phyloP scores from a whole-genome alignment of 352 stramenopile species.

The Thraustochytrium sp. region DNA sequence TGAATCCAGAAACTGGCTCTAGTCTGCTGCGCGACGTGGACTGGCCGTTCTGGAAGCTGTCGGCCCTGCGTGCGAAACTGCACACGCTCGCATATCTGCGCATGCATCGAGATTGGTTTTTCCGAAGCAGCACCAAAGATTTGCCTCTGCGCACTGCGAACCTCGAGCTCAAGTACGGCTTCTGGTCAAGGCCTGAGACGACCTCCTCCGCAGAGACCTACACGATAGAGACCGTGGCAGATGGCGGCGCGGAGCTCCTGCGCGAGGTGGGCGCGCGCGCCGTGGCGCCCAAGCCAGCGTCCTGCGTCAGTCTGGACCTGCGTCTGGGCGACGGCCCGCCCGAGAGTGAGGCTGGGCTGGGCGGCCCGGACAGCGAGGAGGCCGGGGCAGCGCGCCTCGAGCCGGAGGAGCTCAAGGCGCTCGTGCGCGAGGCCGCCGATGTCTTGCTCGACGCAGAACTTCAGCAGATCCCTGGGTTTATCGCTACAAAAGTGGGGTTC shows the following conservation, averaged over 20 bases:
- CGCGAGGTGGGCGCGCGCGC: not conserved
- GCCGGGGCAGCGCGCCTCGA: not conserved
- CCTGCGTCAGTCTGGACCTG: not conserved
- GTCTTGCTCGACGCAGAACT: not conserved
- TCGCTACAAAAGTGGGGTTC: not conserved
- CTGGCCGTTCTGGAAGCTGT: not conserved
- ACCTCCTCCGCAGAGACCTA: not conserved
- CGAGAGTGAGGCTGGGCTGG: not conserved
- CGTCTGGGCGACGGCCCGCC: not conserved
- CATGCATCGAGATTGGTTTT: not conserved
- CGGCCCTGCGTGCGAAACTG: not conserved
- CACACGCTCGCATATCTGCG: not conserved
- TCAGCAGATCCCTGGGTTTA: slow-evolving; percentile 8
- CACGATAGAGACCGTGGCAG: not conserved
- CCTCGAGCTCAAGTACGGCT: not conserved
- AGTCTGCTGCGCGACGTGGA: not conserved
- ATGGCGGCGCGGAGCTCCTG: not conserved
- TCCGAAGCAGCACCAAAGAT: not conserved
- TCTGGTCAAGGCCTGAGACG: no score
- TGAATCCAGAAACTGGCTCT: not conserved
- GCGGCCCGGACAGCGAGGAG: not conserved
- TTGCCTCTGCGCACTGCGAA: not conserved
- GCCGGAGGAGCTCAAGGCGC: not conserved
- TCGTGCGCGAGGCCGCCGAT: not conserved
- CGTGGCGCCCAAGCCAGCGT: not conserved